Base-by-base conservation (phyloP, 129 eudicot genomes). In the Solidago caesia region DNA sequence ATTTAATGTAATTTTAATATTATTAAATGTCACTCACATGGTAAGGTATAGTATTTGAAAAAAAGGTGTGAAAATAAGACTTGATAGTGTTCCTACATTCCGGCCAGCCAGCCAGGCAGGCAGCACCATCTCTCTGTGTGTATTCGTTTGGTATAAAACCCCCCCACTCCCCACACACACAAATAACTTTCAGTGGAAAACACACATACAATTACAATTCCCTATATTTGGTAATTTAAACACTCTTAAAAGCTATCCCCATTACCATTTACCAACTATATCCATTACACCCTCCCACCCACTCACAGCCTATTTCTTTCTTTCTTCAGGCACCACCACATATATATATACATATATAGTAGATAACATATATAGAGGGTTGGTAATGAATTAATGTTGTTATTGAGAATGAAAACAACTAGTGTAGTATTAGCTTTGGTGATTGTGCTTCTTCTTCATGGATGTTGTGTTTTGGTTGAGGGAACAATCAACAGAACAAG, bases 401-500 rank as follows among this genome's bases (percentile, higher is more conserved):
- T 53, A 52, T 56, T 45, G 76, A 76, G 60, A 4, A 68, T 72
- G 75, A 73, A 57, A 33, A 39, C 41, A 13, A 67, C 16, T 66
- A 33, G 3, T 33, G 56, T 45, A 33, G 55, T 39, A 25, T 66
- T 73, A 44, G 45, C 69, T 66, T 66, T 73, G n/a, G 78, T 79
- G 67, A 48, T 78, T 3, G 27, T 74, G 59, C 3, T 55, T 65
- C 6, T 75, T 12, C 4, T 72, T 5, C 83, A 83, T 45, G 81
- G 77, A 65, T 75, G 82, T 49, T 56, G 29, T 56, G 3, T 33
- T 33, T 55, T 55, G 68, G 80, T 67, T 64, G 82, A 44, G 45
- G 81, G 56, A 7, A 45, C n/a, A 33, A 84, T 84, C 12, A 89
- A 70, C 68, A 83, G 96, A 81, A 75, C 70, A 73, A 88, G 86